Base-by-base conservation (phyloP, 179 eudicot genomes). In the Actinidia chinensis region DNA sequence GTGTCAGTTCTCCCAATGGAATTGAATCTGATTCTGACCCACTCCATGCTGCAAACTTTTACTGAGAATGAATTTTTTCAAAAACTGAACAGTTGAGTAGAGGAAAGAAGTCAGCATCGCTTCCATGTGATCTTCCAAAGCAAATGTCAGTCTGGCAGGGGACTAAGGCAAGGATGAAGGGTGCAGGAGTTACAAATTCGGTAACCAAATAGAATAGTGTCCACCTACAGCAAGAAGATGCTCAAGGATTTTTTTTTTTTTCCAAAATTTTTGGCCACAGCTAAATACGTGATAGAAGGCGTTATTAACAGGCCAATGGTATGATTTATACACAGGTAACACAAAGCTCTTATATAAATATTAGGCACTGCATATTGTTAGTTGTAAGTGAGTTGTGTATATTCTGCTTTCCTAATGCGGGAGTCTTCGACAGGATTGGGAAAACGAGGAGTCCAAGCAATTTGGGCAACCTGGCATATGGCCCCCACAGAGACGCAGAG, bases 391-490 rank as follows among this genome's bases (percentile, higher is more conserved):
- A 25, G n/a, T n/a, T 46, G 5, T 44, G 55, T 23, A 8, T 74
- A 44, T n/a, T 65, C 51, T 63, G 43, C 17, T 50, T 40, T 11
- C 68, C 58, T 71, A 72, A 71, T 73, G 33, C n/a, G 28, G 77
- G 17, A 76, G 12, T 71, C 51, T 81, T 70, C 10, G 43, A 44
- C 80, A 90, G 95, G 87, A 65, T 78, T 74, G 56, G 71, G 73
- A 40, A 17, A 79, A 83, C 64, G 85, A 58, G 64, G 64, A 61
- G 71, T 76, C 79, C 70, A 81, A 48, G 40, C 36, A 67, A 15
- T 56, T 67, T 48, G 56, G 84, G 69, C 51, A 69, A 73, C 58
- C 68, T 56, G 54, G 83, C 44, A 68, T 79, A 63, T 61, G 33
- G 42, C 75, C 73, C 64, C 12, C 65, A 22, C 33, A 1, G 1